Conservation (phyloP, 75 land plant genomes). For the Cryptomeria japonica region DNA sequence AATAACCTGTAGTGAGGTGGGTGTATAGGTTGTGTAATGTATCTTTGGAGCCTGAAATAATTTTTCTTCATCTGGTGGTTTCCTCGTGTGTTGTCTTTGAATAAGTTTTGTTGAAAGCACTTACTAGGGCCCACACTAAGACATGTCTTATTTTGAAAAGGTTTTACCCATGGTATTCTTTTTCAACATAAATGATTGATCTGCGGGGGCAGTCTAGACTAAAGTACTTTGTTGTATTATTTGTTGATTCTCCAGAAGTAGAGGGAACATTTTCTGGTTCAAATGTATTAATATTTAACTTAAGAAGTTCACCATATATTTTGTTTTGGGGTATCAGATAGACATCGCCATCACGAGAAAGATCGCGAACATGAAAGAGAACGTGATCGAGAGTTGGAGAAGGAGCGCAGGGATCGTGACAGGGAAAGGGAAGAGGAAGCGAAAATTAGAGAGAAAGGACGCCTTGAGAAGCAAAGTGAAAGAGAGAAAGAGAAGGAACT, state of each 20-base stretch:
- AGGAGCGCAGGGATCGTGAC: conserved; percentile 47
- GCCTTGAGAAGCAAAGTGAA: conserved; percentile 73
- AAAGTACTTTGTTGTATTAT: not conserved
- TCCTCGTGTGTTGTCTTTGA: not conserved
- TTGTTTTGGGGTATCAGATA: conserved; percentile 21
- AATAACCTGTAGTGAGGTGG: not conserved
- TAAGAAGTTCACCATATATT: not conserved
- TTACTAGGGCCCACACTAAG: not conserved
- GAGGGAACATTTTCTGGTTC: not conserved
- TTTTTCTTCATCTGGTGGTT: not conserved
- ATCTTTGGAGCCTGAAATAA: not conserved
- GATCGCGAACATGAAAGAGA: conserved; percentile 61
- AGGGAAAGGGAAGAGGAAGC: conserved; percentile 70
- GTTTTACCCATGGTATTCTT: not conserved
- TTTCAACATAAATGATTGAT: not conserved
- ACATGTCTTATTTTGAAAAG: not conserved
- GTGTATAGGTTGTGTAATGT: not conserved
- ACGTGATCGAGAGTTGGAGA: conserved; percentile 58
- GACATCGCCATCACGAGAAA: conserved; percentile 24
- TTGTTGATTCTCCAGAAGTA: not conserved
- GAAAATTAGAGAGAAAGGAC: conserved; percentile 56
- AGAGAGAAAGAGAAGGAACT: conserved; percentile 87
- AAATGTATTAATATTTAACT: not conserved
- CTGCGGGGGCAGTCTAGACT: not conserved
- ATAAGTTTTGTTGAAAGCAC: not conserved